Base-by-base conservation (phyloP, 2,329 filamentous ascomycete species). In the Aureobasidium sp. region DNA sequence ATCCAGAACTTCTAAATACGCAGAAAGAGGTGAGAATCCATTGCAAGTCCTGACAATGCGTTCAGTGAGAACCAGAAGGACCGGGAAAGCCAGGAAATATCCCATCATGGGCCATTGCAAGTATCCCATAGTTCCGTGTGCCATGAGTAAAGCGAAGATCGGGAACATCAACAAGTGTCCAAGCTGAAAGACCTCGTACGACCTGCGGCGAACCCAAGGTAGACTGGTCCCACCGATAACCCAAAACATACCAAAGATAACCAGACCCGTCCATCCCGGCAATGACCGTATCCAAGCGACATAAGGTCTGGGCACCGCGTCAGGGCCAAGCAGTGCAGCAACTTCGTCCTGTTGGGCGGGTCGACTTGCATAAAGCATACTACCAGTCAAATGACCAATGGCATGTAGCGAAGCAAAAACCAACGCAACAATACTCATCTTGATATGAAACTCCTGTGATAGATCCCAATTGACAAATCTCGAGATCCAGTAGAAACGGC, bases 151-250 rank as follows among this genome's bases (percentile, higher is more conserved):
- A 0, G 78, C 81, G 32, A 85, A 79, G 25, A 85, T 80, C 9
- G 81, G 82, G 45, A 79, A 84, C 79, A 84, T 83, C 41, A 85
- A 76, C 7, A 84, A 64, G 64, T 85, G 82, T 0, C 78, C 79
- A 0, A 83, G 71, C 64, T 85, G 82, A 64, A 85, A 85, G 25
- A 83, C 66, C 64, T 85, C 80, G 58, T 84, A 84, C 64, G 76
- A 81, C 75, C 77, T 77, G 14, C 72, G 77, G 0, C 82, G 74
- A 0, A 84, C 73, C 34, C 73, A 74, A 0, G 82, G 81, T 64
- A 81, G 77, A 61, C 79, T 82, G 37, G 82, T 67, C 0, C 78
- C 61, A 0, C 76, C 75, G 0, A 84, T 72, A 0, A 77, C 65
- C 62, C 79, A 84, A 68, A 84, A 82, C 0, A 81, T 72, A 0